Evolutionary conservation across 805 yeast species (phyloP), one percentile per base, ranked within the genome.

Genomic region (Brettanomyces custersianus): DNA sequence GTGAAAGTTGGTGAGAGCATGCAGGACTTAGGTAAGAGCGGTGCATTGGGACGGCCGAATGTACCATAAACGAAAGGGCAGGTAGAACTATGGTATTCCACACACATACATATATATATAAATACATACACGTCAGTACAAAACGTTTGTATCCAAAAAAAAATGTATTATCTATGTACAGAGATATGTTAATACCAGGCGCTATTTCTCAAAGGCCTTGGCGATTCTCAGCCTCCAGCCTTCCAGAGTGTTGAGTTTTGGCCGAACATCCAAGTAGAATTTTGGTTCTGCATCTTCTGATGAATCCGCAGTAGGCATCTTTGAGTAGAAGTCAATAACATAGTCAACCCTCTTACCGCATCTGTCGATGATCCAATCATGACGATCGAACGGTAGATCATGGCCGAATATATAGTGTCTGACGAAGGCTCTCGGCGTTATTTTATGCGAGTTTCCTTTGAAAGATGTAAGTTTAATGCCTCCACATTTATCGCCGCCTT

Each of bases 351-450:
- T 69, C 17, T 63, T 70, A 3, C 97, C 97, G 57, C 96, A 85
- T 36, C 96, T 65, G 48, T 82, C 77, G 9, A 90, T 70, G 5
- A 71, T 66, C 98, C 98, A 90, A 59, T 90, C 98, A 54, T 90
- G 98, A 49, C 98, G 72, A 59, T 90, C 98, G 60, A 90, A 90
- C 0, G 98, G 98, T 42, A 71, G 71, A 34, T 75, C 77, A 39
- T 72, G 67, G 0, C 95, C 95, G 41, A 55, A 55, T 35, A 84
- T 49, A 26, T 76, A 51, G 35, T 72, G 57, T 40, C 78, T 72
- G 40, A 81, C 64, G 42, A 84, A 69, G 0, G 97, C 97, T 47
- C 92, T 69, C 5, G 98, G 98, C 0, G 96, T 86, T 28, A 86
- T 49, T 47, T 82, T 81, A 43, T 76, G 73, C 32, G 88, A 76